Conservation (phyloP, 108 stramenopile genomes). For the Cyclotella cryptica region DNA sequence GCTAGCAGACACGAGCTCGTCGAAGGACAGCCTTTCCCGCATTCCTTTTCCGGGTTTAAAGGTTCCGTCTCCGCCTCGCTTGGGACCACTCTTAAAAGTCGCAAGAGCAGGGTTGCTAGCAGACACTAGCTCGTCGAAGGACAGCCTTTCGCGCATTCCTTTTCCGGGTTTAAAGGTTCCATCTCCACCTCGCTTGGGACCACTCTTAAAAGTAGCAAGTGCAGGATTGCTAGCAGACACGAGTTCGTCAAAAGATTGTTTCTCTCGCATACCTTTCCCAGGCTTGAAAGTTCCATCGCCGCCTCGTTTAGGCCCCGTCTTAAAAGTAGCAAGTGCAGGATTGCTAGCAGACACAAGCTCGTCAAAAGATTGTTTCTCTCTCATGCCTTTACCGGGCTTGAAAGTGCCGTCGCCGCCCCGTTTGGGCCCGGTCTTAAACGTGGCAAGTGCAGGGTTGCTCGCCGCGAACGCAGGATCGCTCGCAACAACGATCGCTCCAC, state of each 20-base stretch:
- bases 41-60: constrained; percentile 35
- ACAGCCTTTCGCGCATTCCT: constrained; percentile 30
- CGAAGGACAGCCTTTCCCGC: constrained; percentile 36
- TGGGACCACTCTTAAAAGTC: constrained; percentile 17
- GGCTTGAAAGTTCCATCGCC: constrained; percentile 42
- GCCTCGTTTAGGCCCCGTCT: constrained; percentile 21
- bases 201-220: constrained; percentile 31
- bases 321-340: constrained; percentile 38
- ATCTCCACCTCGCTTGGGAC: constrained; percentile 26
- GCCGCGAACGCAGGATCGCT: constrained; percentile 44
- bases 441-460: constrained; percentile 30
- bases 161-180: constrained; percentile 39
- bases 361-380: constrained; percentile 38
- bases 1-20: constrained; percentile 36
- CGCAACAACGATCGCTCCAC: constrained; percentile 41
- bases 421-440: constrained; percentile 9
- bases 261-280: constrained; percentile 35
- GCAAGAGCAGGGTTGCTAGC: constrained; percentile 32
- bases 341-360: constrained; percentile 42
- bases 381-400: constrained; percentile 23
- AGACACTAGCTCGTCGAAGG: constrained; percentile 52
- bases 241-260: constrained; percentile 50
- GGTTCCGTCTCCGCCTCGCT: constrained; percentile 25
- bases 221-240: constrained; percentile 45
- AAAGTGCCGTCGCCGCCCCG: constrained; percentile 27